Evolutionary conservation across 129 eudicot species (phyloP), one percentile per base, ranked within the genome.

Genomic region (Flaveria sonorensis): DNA sequence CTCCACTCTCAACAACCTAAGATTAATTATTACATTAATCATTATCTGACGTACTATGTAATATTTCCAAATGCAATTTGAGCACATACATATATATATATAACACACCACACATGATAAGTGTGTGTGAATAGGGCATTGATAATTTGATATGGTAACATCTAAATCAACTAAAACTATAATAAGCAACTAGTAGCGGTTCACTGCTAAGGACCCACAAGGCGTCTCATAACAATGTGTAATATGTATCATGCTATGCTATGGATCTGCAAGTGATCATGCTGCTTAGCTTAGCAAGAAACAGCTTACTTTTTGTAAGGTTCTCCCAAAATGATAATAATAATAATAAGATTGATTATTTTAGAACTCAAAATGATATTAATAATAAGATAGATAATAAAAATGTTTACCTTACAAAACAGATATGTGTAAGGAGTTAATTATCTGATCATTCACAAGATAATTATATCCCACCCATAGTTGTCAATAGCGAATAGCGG

Each of bases 1-100:
- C 98, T 30, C 98, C 98, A 86, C 98, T 93, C 84, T 93, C 98
- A 74, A 93, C 98, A 80, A 93, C 98, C 98, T 93, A 60, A 60
- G 32, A 61, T 68, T 20, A 36, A 32, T 14, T 40, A 62, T 48
- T 4, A 28, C 69, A 59, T 18, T 11, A 36, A 72, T 28, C 43
- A 30, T 30, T 28, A 63, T 63, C 12, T 63, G 43, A 36, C 0
- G 40, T 36, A 6, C 40, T 55, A 73, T 32, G 30, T 32, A 51
- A 51, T 14, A 73, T 32, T 20, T 5, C 51, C 16, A 73, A 71
- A 55, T 0, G 9, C 65, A 72, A 30, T 8, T 63, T 28, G n/a
- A 14, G 39, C 6, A 13, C 2, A 26, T n/a, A n/a, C n/a, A n/a
- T 14, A 57, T 10, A 59, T 4, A 59, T 23, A 59, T 2, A 43